phyloP scores from a whole-genome alignment of 163 green algal genomes.

The Trebouxia gelatinosa region DNA sequence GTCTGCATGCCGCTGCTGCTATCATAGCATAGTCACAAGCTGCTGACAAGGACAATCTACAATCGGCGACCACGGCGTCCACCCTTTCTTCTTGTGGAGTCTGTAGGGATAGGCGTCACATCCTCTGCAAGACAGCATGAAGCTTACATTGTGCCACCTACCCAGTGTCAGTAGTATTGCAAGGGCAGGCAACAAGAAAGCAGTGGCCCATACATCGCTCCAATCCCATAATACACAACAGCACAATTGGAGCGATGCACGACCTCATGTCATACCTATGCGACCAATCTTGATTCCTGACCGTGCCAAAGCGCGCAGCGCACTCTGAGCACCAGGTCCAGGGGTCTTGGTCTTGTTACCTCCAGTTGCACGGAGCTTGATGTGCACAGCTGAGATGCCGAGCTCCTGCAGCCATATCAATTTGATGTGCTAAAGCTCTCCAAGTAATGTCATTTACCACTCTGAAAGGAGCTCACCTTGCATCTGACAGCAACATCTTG shows the following conservation, averaged over 20 bases:
- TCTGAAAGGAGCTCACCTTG: too few relatives aligned
- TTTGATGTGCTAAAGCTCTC: too few relatives aligned
- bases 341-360: slow-evolving; percentile 99
- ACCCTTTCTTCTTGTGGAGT: slow-evolving; percentile 94
- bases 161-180: background rate
- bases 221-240: background rate
- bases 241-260: background rate
- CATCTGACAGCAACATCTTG: too few relatives aligned
- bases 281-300: slow-evolving; percentile 99
- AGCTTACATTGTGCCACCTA: background rate
- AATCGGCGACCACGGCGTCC: slow-evolving; percentile 90
- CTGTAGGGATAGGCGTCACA: slow-evolving; percentile 98
- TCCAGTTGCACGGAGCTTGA: slow-evolving; percentile 98
- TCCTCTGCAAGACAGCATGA: slow-evolving; percentile 78
- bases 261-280: slow-evolving; percentile 72
- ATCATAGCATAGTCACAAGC: too few relatives aligned
- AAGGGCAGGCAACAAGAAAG: background rate
- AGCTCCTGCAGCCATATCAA: slow-evolving; percentile 79
- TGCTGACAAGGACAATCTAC: too few relatives aligned
- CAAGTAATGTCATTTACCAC: too few relatives aligned
- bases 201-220: background rate
- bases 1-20: too few relatives aligned
- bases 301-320: slow-evolving; percentile 94
- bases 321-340: slow-evolving; percentile 95
- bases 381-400: slow-evolving; percentile 97